Evolutionary conservation across 139 green algal genomes (phyloP), one percentile per base, ranked within the genome.

Genomic region (Volvox reticuliferus): DNA sequence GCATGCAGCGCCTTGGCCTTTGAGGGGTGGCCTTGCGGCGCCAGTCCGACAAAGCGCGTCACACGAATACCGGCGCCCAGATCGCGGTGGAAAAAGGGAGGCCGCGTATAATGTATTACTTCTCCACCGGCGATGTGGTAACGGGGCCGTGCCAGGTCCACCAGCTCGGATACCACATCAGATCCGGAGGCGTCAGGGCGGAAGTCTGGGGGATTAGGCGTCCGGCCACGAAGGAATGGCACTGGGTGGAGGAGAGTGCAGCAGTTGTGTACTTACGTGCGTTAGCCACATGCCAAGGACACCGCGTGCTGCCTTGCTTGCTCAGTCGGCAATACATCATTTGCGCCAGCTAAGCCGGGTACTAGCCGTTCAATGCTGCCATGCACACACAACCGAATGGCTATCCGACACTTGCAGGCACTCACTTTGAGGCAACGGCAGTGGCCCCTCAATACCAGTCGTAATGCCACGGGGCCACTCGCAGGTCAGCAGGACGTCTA

Each of bases 31-130:
- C 44, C 61, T n/a, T 97, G 92, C 22, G 93, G 86, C 2, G 95
- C 97, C 36, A 99, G 93, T 0, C 86, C 94, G 12, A 99, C 93
- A 94, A 99, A 99, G 69, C 98, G 94, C 20, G 98, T 99, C 3
- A 96, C 96, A 63, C 97, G 94, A 12, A 87, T 79, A 20, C 97
- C 97, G 0, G 94, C 96, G 0, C 97, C 97, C 32, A 97, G 91
- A 87, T 98, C 96, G 24, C 91, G 89, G 92, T 98, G 98, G 24
- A 90, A 69, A 94, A 99, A 99, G 2, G 98, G 98, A 79, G 94
- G 73, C 13, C 98, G 93, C 14, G 91, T 79, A 61, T 81, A 89
- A 37, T 75, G 44, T 21, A 83, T 50, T 73, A 28, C n/a, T 73
- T 89, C 85, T n/a, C 85, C 85, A 28, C 85, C 85, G 13, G 85